A percentile compares a stretch with the other conserved stretches of the same genome.
Evolutionary conservation across 2,329 filamentous ascomycete species (phyloP).

Genomic region (Calonectria fujianensis): DNA sequence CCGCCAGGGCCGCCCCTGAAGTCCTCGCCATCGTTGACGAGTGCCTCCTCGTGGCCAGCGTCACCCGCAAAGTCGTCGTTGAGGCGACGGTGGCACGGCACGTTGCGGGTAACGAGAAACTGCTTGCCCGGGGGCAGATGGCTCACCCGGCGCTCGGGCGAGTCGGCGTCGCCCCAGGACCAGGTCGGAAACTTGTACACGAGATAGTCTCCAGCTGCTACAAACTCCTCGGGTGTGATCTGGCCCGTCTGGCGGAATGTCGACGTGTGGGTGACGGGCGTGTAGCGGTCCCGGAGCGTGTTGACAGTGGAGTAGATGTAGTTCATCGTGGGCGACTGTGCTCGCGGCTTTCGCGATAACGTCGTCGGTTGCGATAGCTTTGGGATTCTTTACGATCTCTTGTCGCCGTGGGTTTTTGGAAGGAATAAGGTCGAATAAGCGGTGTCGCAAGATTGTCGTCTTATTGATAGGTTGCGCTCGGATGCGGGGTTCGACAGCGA

Average conservation of each 20-base stretch:
- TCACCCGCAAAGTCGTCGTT: constrained; percentile 95
- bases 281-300: constrained; percentile 92
- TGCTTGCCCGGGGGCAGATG: constrained; percentile 94
- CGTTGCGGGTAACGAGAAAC: constrained; percentile 94
- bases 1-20: constrained; percentile 69
- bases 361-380: not conserved
- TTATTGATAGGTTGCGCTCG: constrained; percentile 22
- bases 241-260: constrained; percentile 96
- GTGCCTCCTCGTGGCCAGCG: constrained; percentile 88
- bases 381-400: too few species aligned
- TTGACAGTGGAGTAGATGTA: constrained; percentile 95
- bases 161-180: constrained; percentile 94
- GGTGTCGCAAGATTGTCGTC: constrained; percentile 24
- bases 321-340: constrained; percentile 78
- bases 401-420: not conserved
- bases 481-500: constrained; percentile 34
- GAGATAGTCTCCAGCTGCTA: constrained; percentile 96
- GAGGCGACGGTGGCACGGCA: constrained; percentile 93
- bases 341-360: not conserved
- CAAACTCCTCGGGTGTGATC: constrained; percentile 97
- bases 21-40: constrained; percentile 87
- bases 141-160: constrained; percentile 83
- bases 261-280: constrained; percentile 90
- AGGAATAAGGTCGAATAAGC: not conserved
- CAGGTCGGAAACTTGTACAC: constrained; percentile 99